These are phyloP conservation scores for Onygenales sp. DNA, from an alignment of 2,329 filamentous ascomycete genomes.

Conservation along the genomic window DNA sequence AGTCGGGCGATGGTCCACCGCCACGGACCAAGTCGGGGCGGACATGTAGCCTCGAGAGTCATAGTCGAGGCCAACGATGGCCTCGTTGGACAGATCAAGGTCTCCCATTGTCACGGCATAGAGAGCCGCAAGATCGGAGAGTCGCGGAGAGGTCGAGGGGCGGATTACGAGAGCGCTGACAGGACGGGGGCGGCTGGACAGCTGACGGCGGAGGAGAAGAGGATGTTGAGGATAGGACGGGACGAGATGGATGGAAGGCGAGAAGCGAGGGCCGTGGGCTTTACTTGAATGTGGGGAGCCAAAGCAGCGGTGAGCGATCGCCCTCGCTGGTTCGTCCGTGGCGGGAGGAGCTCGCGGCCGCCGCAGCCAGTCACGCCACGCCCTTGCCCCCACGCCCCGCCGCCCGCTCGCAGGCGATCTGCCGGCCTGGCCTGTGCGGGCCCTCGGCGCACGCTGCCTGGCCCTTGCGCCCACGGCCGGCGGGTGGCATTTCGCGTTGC, in stretches of 20 bases:
- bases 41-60: slow-evolving; percentile 38
- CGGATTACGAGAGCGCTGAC: slow-evolving; percentile 1
- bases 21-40: slow-evolving; percentile 33
- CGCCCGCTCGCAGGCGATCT: too few relatives aligned
- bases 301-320: slow-evolving; percentile 35
- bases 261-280: slow-evolving; percentile 9
- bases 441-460: too few relatives aligned
- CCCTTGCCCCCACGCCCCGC: slow-evolving; percentile 4
- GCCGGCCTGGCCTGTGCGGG: not conserved
- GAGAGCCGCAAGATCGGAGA: slow-evolving; percentile 18
- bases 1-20: slow-evolving; percentile 29
- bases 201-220: not conserved
- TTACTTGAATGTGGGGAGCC: slow-evolving; percentile 15
- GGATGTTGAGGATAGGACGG: slow-evolving; percentile 5
- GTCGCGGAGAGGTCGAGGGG: slow-evolving; percentile 8
- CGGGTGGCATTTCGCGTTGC: too few relatives aligned
- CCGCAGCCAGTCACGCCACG: slow-evolving; percentile 4
- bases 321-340: slow-evolving; percentile 29
- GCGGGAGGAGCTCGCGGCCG: slow-evolving; percentile 17
- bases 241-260: slow-evolving; percentile 12
- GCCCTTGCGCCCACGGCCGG: too few relatives aligned
- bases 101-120: slow-evolving; percentile 32
- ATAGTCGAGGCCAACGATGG: slow-evolving; percentile 39
- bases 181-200: slow-evolving; percentile 8
- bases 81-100: slow-evolving; percentile 35